These are phyloP conservation scores for Cicer pinnatifidum DNA, from an alignment of 306 rosid genomes.

Conservation along the genomic window DNA sequence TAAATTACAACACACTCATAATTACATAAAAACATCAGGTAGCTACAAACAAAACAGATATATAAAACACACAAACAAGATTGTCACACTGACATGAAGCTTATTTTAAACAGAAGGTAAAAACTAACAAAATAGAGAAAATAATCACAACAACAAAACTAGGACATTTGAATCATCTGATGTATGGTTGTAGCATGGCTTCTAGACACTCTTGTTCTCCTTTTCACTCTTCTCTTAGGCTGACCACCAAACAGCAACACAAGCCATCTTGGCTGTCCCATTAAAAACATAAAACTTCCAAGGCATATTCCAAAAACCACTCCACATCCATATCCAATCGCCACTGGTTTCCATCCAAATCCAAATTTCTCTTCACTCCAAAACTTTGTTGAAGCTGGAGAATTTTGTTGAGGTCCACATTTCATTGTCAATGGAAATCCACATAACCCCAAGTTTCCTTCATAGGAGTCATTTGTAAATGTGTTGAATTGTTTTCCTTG, in stretches of 20 bases:
- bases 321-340: slow-evolving; percentile 53
- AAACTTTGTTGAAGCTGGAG: neutral
- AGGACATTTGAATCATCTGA: slow-evolving; percentile 10
- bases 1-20: no score
- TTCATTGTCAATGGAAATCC: slow-evolving; percentile 44
- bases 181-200: neutral
- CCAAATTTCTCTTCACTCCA: slow-evolving; percentile 5
- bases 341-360: slow-evolving; percentile 49
- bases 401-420: neutral
- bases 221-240: slow-evolving; percentile 4
- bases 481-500: slow-evolving; percentile 48
- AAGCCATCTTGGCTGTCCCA: slow-evolving; percentile 32
- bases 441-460: slow-evolving; percentile 44
- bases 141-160: neutral
- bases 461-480: slow-evolving; percentile 43
- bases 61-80: no score
- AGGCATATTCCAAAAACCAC: slow-evolving; percentile 37
- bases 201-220: neutral
- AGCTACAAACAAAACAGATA: no score
- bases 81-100: neutral
- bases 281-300: slow-evolving; percentile 36
- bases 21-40: no score
- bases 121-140: neutral
- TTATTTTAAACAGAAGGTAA: neutral
- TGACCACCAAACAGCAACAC: neutral